Conservation (phyloP, 768 basidiomycete species). For the Inosperma sp. region DNA sequence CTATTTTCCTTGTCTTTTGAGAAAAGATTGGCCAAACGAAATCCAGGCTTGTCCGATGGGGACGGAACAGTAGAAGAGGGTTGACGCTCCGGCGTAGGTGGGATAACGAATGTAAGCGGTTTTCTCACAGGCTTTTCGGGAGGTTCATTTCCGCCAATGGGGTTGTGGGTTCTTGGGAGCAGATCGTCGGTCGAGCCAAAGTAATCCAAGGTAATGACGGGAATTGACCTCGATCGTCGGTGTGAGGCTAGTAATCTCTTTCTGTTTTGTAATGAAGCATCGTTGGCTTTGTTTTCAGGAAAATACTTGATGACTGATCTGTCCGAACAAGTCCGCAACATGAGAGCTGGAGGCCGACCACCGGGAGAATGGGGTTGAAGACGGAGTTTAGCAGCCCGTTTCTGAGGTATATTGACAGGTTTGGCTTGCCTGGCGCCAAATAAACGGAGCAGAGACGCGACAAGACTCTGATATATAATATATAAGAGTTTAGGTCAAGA, state of each 20-base stretch:
- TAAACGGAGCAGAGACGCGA: conserved; percentile 14
- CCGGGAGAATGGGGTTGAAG: conserved; percentile 9
- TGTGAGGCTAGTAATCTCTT: conserved; percentile 10
- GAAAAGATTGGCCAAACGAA: not conserved
- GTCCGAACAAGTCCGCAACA: not conserved
- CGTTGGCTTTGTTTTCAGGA: not conserved
- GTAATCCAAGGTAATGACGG: conserved; percentile 24
- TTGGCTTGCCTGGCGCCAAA: not conserved
- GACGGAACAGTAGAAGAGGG: not conserved
- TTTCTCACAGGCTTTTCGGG: conserved; percentile 4
- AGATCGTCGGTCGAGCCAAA: conserved; percentile 20
- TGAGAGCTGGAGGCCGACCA: conserved; percentile 2
- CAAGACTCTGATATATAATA: conserved; percentile 29
- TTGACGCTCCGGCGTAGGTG: conserved; percentile 1
- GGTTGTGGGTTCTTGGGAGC: not conserved
- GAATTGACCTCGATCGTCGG: conserved; percentile 23
- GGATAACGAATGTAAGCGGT: conserved; percentile 7
- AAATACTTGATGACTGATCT: not conserved
- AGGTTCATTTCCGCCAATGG: too few species aligned
- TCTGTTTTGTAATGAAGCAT: not conserved
- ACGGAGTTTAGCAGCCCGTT: conserved; percentile 10
- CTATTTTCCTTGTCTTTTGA: conserved; percentile 1
- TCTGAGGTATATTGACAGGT: not conserved
- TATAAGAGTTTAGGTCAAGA: not conserved
- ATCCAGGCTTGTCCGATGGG: not conserved